phyloP scores from a whole-genome alignment of 2,329 filamentous ascomycete genomes.

The Calonectria pseudoreteaudii region DNA sequence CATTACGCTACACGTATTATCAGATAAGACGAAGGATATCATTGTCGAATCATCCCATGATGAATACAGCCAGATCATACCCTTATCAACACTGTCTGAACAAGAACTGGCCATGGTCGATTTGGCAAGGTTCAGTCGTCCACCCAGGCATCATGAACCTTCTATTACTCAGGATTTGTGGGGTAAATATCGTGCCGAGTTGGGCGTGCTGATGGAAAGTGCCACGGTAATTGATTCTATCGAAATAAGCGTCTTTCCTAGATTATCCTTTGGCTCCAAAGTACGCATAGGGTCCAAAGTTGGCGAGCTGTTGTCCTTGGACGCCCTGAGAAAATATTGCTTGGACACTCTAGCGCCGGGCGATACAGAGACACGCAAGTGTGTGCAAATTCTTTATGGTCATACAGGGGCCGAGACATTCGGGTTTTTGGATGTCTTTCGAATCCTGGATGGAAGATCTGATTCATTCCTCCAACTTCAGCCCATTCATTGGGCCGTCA shows the following conservation, averaged over 20 bases:
- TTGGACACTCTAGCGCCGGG: background rate
- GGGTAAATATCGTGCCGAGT: background rate
- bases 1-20: slow-evolving; percentile 7
- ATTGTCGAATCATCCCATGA: background rate
- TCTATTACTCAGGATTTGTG: background rate
- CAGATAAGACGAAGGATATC: background rate
- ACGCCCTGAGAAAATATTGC: background rate
- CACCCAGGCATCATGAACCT: background rate
- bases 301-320: background rate
- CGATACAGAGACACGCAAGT: background rate
- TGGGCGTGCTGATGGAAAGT: background rate
- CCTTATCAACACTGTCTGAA: background rate
- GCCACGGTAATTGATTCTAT: background rate
- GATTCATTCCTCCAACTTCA: slow-evolving; percentile 13
- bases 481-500: slow-evolving; percentile 17
- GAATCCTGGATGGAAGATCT: background rate
- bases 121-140: background rate
- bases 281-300: background rate
- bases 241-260: slow-evolving; percentile 4
- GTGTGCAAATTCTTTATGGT: background rate
- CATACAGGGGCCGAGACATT: background rate
- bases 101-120: background rate
- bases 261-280: background rate
- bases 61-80: background rate
- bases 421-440: background rate